Base-by-base conservation (phyloP, 176 grass and related monocot species). In the Carex myosuroides region DNA sequence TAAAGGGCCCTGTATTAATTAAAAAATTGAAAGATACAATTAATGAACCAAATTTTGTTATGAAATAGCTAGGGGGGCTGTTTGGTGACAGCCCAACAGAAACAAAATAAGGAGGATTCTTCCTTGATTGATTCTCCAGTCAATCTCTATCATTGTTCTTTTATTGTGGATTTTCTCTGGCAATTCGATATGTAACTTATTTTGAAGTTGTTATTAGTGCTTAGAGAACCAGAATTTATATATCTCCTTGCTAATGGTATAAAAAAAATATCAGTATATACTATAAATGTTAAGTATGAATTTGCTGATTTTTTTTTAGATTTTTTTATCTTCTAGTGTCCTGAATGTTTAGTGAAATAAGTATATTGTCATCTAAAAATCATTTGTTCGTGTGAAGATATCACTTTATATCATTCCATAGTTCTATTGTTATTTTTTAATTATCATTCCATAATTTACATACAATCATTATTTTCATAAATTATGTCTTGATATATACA, bases 61-160 rank as follows among this genome's bases (percentile, higher is more conserved):
- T 48, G 20, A 24, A 39, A 46, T 82, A 46, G 35, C 61, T 56
- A 79, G 35, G n/a, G n/a, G 79, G 10, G 18, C 8, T 66, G 80
- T 82, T 66, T 52, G 80, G 60, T 82, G 80, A 21, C 80, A 66
- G 60, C 33, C n/a, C 80, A 30, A 44, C 58, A 59, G 48, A 82
- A 82, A 76, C 32, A 44, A 55, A 53, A 29, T 8, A 39, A 8
- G 79, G 14, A 64, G 42, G 48, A 76, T 74, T 74, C n/a, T 41
- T 3, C 44, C 21, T 29, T 74, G 17, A 75, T 76, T 76, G 72
- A 76, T 76, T 76, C 72, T 55, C 22, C 33, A 74, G 22, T 54
- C 48, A 55, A 17, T 54, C 41, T 55, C 46, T 14, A 52, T 53
- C 46, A 26, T 46, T 18, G 8, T 46, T 71, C 39, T 21, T 71